Evolutionary conservation across 805 yeast genomes (phyloP), one percentile per base, ranked within the genome.

Genomic region (Kuraishia capsulata): DNA sequence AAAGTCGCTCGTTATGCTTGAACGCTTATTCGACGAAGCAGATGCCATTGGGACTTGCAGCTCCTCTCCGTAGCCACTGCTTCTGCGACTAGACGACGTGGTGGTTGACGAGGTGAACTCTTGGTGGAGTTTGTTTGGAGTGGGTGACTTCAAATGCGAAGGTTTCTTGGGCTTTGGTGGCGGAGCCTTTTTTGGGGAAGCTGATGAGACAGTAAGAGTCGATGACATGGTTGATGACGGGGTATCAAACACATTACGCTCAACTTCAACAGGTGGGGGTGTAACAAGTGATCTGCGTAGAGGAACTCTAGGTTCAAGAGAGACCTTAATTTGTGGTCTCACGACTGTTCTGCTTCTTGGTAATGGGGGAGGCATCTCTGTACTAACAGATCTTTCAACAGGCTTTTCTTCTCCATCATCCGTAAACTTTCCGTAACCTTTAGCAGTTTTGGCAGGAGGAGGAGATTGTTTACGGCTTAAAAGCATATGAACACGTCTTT

Each of bases 361-460:
- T 10, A 29, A 32, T 23, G 23, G 30, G 9, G 8, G 26, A 19
- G 5, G 14, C 30, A 14, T 17, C 13, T 33, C 16, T 40, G 13
- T 11, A n/a, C n/a, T n/a, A n/a, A n/a, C n/a, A n/a, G n/a, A 13
- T n/a, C 29, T 20, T 24, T 32, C 26, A 20, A 20, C 24, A 5
- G 45, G n/a, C 10, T 11, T 8, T 8, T 23, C 26, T 23, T 23
- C 26, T 17, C 6, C 44, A 10, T 35, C 24, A 36, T 70, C 80
- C 0, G 89, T 78, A 52, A 71, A 84, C 52, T 76, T 75, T 5
- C 96, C 96, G 56, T 88, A 87, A 0, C 96, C 96, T 4, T 67
- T 57, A 0, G 95, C 95, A 0, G 90, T 78, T 48, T 73, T 79
- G 14, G 60, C 53, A 0, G 71, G 61, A 3, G 72, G 71, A 10